Conservation (phyloP, 1,284 basidiomycete genomes). For the Cystobasidiaceae sp. region DNA sequence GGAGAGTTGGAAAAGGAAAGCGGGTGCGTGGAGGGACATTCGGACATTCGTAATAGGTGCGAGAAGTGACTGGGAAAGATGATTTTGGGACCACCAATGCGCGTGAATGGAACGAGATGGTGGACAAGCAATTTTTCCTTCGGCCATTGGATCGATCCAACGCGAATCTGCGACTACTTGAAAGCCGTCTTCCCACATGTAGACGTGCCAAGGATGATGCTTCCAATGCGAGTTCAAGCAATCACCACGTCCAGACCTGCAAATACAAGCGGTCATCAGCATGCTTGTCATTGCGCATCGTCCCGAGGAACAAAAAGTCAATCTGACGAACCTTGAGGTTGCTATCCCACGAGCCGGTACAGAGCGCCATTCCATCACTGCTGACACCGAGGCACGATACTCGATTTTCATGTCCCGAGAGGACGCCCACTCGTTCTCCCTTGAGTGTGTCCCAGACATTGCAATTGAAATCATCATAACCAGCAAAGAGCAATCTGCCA, state of each 20-base stretch:
- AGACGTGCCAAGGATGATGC: too few species aligned
- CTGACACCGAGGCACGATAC: conserved; percentile 95
- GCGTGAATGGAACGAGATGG: too few species aligned
- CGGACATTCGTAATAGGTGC: too few species aligned
- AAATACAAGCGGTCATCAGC: too few species aligned
- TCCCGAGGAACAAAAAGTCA: too few species aligned
- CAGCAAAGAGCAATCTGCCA: conserved; percentile 93
- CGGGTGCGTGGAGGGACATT: too few species aligned
- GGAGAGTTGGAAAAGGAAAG: neutral
- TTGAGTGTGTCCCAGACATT: conserved; percentile 99
- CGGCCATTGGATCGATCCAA: too few species aligned
- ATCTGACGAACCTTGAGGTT: conserved; percentile 71
- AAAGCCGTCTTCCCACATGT: too few species aligned
- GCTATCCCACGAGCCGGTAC: conserved; percentile 97
- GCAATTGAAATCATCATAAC: conserved; percentile 99
- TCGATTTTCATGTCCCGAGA: conserved; percentile 95
- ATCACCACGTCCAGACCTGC: conserved; percentile 20
- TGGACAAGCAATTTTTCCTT: too few species aligned
- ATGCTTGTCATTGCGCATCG: neutral
- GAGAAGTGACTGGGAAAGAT: too few species aligned
- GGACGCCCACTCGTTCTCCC: conserved; percentile 91
- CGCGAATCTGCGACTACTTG: too few species aligned
- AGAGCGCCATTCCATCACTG: conserved; percentile 92
- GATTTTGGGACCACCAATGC: too few species aligned
- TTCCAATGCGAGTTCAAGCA: neutral